Conservation (phyloP, 75 land plant genomes). For the Gnetum montanum region DNA sequence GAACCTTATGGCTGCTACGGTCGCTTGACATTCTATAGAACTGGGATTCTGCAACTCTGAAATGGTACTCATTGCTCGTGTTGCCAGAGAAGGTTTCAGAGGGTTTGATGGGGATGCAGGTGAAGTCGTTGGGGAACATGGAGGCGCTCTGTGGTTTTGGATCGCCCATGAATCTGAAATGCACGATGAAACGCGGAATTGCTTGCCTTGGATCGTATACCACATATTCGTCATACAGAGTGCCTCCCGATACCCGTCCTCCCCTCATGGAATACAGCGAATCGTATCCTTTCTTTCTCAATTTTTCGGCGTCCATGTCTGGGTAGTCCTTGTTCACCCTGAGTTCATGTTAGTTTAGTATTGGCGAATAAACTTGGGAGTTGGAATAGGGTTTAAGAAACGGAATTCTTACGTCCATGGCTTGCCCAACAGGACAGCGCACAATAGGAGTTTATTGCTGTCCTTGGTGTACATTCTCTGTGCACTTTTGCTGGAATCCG, state of each 20-base stretch:
- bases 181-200: slow-evolving; percentile 16
- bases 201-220: slow-evolving; percentile 12
- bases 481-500: slow-evolving; percentile 18
- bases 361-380: too few species aligned
- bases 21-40: slow-evolving; percentile 15
- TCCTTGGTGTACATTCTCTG: background rate
- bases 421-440: slow-evolving; percentile 18
- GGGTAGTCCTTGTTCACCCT: slow-evolving; percentile 5
- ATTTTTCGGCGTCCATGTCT: slow-evolving; percentile 5
- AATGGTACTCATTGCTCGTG: slow-evolving; percentile 13
- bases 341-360: too few species aligned
- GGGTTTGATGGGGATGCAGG: background rate
- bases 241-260: slow-evolving; percentile 1
- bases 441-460: slow-evolving; percentile 11
- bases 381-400: background rate
- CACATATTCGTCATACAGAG: slow-evolving; percentile 10
- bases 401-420: slow-evolving; percentile 12
- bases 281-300: slow-evolving; percentile 10
- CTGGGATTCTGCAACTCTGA: slow-evolving; percentile 17
- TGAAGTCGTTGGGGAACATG: background rate
- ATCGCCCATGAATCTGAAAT: slow-evolving; percentile 1
- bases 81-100: slow-evolving; percentile 2
- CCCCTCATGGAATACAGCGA: slow-evolving; percentile 13
- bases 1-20: background rate
- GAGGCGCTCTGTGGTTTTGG: background rate